These are phyloP conservation scores for Aspergillus versicolor DNA, from an alignment of 2,329 filamentous ascomycete species.

Conservation along the genomic window DNA sequence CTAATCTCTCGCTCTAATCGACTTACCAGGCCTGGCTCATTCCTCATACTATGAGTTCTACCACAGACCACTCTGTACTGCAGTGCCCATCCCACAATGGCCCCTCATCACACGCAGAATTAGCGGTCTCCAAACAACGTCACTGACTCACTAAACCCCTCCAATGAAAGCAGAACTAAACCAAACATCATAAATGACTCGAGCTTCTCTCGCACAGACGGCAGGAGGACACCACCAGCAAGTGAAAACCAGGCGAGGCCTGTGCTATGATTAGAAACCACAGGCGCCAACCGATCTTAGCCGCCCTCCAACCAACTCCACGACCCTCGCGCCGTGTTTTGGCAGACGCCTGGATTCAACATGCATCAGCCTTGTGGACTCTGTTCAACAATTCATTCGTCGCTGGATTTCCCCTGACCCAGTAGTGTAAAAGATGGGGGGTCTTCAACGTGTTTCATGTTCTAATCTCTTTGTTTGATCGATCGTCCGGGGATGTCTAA, in stretches of 20 bases:
- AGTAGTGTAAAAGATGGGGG: neutral
- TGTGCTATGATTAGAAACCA: slow-evolving; percentile 2
- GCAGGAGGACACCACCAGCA: neutral
- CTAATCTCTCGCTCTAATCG: no score
- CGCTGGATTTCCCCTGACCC: neutral
- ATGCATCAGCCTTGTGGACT: neutral
- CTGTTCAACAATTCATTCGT: neutral
- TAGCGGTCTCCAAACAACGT: no score
- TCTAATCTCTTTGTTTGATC: neutral
- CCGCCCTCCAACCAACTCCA: neutral
- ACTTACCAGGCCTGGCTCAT: no score
- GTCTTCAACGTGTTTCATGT: slow-evolving; percentile 2
- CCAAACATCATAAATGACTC: neutral
- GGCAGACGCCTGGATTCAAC: neutral
- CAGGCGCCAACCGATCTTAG: slow-evolving; percentile 3
- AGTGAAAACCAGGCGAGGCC: no score
- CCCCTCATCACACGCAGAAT: no score
- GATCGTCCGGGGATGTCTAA: neutral
- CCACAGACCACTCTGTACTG: no score
- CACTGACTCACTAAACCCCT: no score
- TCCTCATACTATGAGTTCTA: no score
- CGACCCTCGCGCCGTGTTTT: neutral
- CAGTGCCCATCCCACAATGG: no score
- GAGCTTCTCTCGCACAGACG: neutral
- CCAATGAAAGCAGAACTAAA: neutral